These are phyloP conservation scores for Talaromyces sp. DNA, from an alignment of 2,329 filamentous ascomycete genomes.

Conservation along the genomic window DNA sequence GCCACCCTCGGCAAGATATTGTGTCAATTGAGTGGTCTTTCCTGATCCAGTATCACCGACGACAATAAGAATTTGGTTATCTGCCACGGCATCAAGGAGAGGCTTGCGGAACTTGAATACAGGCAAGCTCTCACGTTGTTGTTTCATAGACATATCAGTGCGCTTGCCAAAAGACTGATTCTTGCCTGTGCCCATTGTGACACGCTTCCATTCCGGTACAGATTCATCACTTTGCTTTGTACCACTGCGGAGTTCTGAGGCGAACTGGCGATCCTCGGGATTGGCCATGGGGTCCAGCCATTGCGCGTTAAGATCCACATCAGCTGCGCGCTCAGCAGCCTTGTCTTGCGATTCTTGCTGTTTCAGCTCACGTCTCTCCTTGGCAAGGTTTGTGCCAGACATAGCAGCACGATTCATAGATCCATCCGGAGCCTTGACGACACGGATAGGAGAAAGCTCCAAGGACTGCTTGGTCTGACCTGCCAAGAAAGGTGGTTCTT, in stretches of 20 bases:
- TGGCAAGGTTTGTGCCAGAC: constrained; percentile 84
- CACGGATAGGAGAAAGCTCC: constrained; percentile 90
- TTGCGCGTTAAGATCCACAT: constrained; percentile 82
- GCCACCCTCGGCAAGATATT: constrained; percentile 90
- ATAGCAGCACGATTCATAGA: constrained; percentile 96
- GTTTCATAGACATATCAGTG: constrained; percentile 89
- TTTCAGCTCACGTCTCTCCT: constrained; percentile 84
- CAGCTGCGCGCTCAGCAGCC: constrained; percentile 70
- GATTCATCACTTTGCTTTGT: constrained; percentile 65
- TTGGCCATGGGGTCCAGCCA: constrained; percentile 98
- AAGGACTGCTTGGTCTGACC: constrained; percentile 96
- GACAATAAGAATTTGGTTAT: constrained; percentile 91
- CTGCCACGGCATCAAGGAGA: constrained; percentile 80
- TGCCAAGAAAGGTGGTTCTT: constrained; percentile 92
- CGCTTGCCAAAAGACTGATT: constrained; percentile 82
- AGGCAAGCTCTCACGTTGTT: constrained; percentile 86
- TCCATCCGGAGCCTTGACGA: constrained; percentile 97
- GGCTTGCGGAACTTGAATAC: constrained; percentile 87
- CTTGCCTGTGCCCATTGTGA: constrained; percentile 67
- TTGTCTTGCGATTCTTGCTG: constrained; percentile 85
- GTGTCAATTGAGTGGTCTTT: constrained; percentile 95
- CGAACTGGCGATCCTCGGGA: constrained; percentile 83
- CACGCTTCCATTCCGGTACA: constrained; percentile 91
- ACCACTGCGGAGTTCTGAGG: constrained; percentile 76
- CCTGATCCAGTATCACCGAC: constrained; percentile 97